These are phyloP conservation scores for Vachellia collinsii DNA, from an alignment of 306 rosid genomes.

Conservation along the genomic window DNA sequence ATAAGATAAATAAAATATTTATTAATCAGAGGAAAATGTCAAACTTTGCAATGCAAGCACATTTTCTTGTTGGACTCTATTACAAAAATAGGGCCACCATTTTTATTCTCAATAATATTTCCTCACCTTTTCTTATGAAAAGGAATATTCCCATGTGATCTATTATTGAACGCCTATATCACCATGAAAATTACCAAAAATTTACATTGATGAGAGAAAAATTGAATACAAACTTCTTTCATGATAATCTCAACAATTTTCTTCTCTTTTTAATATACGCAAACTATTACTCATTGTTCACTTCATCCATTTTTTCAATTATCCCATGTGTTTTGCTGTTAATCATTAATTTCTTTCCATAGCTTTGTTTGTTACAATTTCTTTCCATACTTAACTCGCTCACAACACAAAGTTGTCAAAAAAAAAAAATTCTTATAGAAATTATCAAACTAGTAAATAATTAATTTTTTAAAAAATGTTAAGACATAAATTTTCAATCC, in stretches of 20 bases:
- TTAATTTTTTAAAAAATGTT: no score
- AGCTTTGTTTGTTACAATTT: no score
- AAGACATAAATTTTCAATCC: not conserved
- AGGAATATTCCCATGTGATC: constrained; percentile 22
- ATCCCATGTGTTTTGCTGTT: not conserved
- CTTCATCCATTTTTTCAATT: not conserved
- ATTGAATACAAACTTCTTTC: not conserved
- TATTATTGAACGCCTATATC: not conserved
- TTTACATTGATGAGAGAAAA: not conserved
- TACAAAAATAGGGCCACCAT: not conserved
- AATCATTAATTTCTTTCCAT: not conserved
- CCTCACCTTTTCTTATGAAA: not conserved
- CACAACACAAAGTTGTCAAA: no score
- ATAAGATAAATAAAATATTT: not conserved
- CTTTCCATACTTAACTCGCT: no score
- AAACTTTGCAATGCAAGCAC: constrained; percentile 8
- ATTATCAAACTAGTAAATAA: not conserved
- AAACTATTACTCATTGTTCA: not conserved
- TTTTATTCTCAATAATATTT: constrained; percentile 10
- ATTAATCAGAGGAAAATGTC: constrained; percentile 2
- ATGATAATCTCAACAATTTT: not conserved
- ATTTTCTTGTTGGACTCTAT: not conserved
- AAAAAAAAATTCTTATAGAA: no score
- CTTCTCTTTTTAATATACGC: not conserved
- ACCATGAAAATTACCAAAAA: no score